A percentile compares a stretch with the other conserved stretches of the same genome.
Conservation (phyloP, 257 asterid genomes). For the Fraxinus excelsior region DNA sequence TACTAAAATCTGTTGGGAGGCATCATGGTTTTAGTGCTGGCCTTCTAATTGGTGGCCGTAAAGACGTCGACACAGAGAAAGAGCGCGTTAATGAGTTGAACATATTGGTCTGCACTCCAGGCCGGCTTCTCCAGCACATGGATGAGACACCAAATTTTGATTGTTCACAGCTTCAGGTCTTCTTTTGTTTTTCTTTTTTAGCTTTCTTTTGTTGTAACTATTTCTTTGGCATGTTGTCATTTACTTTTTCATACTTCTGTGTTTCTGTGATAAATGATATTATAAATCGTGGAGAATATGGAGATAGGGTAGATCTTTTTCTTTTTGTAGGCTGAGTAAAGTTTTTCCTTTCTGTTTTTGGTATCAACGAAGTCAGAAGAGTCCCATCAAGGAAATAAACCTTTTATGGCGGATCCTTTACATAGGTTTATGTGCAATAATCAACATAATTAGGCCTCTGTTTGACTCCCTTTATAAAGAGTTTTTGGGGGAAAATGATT, state of each 20-base stretch:
- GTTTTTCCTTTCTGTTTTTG: not conserved
- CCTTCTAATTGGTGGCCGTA: constrained; percentile 94
- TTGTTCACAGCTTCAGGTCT: constrained; percentile 94
- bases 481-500: too few species aligned
- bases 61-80: constrained; percentile 82
- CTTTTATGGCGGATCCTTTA: not conserved
- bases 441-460: not conserved
- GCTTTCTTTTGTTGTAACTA: not conserved
- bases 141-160: constrained; percentile 94
- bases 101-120: constrained; percentile 94
- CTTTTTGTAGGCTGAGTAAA: not conserved
- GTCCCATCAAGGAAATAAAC: not conserved
- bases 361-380: not conserved
- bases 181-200: constrained; percentile 11
- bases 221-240: not conserved
- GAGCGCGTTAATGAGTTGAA: constrained; percentile 78
- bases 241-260: not conserved
- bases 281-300: not conserved
- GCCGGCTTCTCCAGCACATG: constrained; percentile 99
- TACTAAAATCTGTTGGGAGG: constrained; percentile 74
- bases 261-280: not conserved
- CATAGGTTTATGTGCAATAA: not conserved
- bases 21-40: constrained; percentile 94
- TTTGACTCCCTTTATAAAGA: too few species aligned
- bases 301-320: not conserved